Percentiles rank a stretch among this genome's conserved stretches.
Evolutionary conservation across 768 basidiomycete genomes (phyloP).

Genomic region (Mycena latifolia): DNA sequence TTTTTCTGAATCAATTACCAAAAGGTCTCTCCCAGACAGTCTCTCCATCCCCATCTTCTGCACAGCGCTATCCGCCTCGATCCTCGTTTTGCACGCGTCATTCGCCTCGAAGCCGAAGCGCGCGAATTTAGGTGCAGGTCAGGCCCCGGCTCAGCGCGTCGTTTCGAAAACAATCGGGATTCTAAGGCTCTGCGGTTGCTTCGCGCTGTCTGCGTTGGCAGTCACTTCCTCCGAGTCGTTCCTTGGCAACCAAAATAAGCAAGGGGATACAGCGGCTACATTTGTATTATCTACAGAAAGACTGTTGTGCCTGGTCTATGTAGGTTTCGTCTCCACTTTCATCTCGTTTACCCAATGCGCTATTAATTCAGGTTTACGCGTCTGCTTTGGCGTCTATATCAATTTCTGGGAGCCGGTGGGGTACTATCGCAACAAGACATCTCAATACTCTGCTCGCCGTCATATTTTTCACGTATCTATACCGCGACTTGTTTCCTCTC

Average conservation of each 20-base stretch:
- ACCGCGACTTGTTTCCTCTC: constrained; percentile 31
- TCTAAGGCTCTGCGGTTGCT: constrained; percentile 8
- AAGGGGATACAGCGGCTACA: neutral
- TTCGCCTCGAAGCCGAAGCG: neutral
- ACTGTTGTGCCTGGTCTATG: constrained; percentile 14
- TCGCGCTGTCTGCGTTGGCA: constrained; percentile 1
- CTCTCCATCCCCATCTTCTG: constrained; percentile 13
- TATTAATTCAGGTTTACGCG: constrained; percentile 2
- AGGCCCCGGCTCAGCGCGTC: neutral
- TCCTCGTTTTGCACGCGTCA: constrained; percentile 4
- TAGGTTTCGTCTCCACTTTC: neutral
- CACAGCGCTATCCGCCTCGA: constrained; percentile 9
- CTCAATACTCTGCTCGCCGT: constrained; percentile 11
- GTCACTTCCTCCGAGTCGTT: neutral
- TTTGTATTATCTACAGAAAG: neutral
- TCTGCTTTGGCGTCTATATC: constrained; percentile 16
- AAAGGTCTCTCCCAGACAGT: neutral
- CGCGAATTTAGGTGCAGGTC: neutral
- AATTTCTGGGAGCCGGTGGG: constrained; percentile 1
- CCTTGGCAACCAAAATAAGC: neutral
- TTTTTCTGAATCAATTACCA: neutral
- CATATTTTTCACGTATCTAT: constrained; percentile 13
- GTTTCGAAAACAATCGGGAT: neutral
- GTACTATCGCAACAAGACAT: constrained; percentile 3
- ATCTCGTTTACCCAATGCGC: neutral